Evolutionary conservation across 345 rosid genomes (phyloP).

Genomic region (Eucalyptus sp.): DNA sequence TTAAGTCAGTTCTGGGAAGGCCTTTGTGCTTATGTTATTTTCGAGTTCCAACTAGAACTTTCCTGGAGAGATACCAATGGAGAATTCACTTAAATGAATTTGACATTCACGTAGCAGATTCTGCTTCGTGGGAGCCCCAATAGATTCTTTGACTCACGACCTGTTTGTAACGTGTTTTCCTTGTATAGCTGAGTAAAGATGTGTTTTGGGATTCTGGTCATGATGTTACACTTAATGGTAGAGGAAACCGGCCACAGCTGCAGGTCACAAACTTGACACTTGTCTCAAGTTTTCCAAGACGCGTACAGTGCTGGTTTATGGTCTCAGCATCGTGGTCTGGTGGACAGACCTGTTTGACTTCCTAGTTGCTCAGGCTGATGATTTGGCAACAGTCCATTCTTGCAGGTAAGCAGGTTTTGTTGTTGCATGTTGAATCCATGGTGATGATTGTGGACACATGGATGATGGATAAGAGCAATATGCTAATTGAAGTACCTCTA

Average conservation of each 20-base stretch:
- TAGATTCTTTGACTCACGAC: neutral
- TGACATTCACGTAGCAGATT: neutral
- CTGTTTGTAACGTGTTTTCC: neutral
- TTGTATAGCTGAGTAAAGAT: neutral
- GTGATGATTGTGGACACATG: neutral
- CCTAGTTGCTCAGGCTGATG: neutral
- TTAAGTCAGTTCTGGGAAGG: neutral
- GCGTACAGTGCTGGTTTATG: neutral
- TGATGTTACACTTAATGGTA: neutral
- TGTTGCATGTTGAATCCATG: neutral
- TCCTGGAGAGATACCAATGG: neutral
- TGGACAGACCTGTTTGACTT: neutral
- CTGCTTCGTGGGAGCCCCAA: neutral
- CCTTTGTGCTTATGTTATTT: neutral
- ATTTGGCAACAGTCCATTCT: neutral
- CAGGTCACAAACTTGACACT: neutral
- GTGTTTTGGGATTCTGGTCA: neutral
- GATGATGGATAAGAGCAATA: neutral
- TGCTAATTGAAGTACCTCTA: neutral
- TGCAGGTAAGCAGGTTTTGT: neutral
- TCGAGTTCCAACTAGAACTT: neutral
- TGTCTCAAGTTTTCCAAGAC: neutral
- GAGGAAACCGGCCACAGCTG: neutral
- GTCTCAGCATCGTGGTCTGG: neutral
- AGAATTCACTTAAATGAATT: neutral